A percentile compares a stretch with the other conserved stretches of the same genome.
Conservation (phyloP, 768 basidiomycete species). For the Tulasnella sp. region DNA sequence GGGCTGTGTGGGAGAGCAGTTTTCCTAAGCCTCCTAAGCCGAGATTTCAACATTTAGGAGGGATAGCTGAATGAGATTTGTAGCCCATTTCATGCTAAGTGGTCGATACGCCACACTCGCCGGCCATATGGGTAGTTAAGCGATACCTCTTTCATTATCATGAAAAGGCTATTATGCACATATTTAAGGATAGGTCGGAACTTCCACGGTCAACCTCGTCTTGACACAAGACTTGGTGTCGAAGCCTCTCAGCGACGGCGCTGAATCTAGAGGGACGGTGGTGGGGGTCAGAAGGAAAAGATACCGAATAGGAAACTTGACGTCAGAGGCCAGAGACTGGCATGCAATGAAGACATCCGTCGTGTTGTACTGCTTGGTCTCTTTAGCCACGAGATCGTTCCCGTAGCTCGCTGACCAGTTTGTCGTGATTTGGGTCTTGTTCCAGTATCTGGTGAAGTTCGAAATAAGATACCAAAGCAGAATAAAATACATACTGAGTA, state of each 20-base stretch:
- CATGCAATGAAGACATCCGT: background rate
- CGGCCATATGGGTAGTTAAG: no score
- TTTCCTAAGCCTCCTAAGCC: background rate
- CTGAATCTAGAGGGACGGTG: background rate
- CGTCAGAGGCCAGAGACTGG: background rate
- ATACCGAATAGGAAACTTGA: background rate
- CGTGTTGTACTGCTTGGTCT: background rate
- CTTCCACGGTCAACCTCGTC: background rate
- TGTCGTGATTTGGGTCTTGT: background rate
- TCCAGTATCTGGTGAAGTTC: background rate
- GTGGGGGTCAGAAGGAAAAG: background rate
- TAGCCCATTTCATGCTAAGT: no score
- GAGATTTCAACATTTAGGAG: background rate
- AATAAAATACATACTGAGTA: background rate
- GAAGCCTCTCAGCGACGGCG: background rate
- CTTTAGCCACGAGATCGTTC: background rate
- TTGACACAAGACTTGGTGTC: background rate
- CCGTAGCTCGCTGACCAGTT: background rate
- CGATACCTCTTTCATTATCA: no score
- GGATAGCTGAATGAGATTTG: background rate
- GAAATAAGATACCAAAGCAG: no score
- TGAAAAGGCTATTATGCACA: no score
- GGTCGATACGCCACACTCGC: no score
- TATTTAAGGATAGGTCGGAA: background rate
- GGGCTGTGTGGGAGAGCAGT: background rate